A percentile compares a stretch with the other conserved stretches of the same genome.
Evolutionary conservation across 2,329 filamentous ascomycete species (phyloP).

Genomic region (Epichloe gansuensis): DNA sequence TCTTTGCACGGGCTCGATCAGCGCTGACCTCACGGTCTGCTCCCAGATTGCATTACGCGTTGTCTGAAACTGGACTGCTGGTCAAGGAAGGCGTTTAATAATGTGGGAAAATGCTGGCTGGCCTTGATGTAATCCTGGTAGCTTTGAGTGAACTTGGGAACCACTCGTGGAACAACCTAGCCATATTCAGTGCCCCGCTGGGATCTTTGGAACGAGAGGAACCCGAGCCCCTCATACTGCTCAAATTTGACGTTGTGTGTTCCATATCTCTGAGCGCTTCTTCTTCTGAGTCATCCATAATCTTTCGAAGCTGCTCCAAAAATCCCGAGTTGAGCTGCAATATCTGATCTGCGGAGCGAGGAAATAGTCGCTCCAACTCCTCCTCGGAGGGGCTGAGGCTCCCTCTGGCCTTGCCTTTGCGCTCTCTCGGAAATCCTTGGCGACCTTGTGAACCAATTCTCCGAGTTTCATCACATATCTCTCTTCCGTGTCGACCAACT

Average conservation of each 20-base stretch:
- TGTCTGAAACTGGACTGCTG: slow-evolving; percentile 73
- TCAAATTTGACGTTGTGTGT: slow-evolving; percentile 29
- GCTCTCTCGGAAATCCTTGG: slow-evolving; percentile 64
- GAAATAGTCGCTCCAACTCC: slow-evolving; percentile 68
- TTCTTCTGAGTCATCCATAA: slow-evolving; percentile 75
- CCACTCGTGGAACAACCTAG: slow-evolving; percentile 76
- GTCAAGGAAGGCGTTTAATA: slow-evolving; percentile 69
- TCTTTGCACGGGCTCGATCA: slow-evolving; percentile 93
- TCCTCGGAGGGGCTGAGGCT: slow-evolving; percentile 62
- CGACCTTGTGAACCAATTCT: slow-evolving; percentile 70
- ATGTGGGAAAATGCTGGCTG: slow-evolving; percentile 74
- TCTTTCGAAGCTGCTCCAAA: slow-evolving; percentile 58
- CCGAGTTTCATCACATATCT: slow-evolving; percentile 83
- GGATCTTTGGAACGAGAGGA: slow-evolving; percentile 49
- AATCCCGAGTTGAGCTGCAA: slow-evolving; percentile 73
- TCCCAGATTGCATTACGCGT: slow-evolving; percentile 76
- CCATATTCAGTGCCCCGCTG: slow-evolving; percentile 66
- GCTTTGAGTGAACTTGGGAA: slow-evolving; percentile 80
- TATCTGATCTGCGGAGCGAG: slow-evolving; percentile 67
- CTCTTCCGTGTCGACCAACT: slow-evolving; percentile 87
- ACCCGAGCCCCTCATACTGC: slow-evolving; percentile 31
- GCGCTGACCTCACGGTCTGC: slow-evolving; percentile 75
- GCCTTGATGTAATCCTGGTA: slow-evolving; percentile 90
- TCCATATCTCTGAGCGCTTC: slow-evolving; percentile 70
- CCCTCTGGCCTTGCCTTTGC: slow-evolving; percentile 43